Conservation (phyloP, 1,284 basidiomycete species). For the Xanthoconium separans region DNA sequence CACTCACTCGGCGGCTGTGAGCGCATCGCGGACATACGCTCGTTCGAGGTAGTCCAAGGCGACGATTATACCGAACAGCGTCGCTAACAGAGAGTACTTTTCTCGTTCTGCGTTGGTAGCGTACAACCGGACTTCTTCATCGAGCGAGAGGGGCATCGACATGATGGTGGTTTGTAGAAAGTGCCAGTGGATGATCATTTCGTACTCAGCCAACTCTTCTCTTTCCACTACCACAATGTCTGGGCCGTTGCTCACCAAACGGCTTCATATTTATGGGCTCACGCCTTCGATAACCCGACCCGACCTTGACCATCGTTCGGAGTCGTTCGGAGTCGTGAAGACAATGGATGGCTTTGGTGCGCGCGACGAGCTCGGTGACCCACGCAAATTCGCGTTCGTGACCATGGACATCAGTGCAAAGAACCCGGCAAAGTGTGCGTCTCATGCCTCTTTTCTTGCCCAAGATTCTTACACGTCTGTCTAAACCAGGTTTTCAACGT, state of each 20-base stretch:
- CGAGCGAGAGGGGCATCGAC: constrained; percentile 52
- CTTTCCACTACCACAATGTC: constrained; percentile 14
- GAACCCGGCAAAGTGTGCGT: constrained; percentile 64
- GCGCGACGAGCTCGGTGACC: constrained; percentile 61
- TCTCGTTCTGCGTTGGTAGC: constrained; percentile 89
- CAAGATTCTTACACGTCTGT: constrained; percentile 4
- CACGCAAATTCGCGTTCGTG: constrained; percentile 70
- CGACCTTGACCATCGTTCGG: constrained; percentile 59
- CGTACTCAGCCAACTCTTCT: constrained; percentile 10
- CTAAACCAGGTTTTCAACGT: constrained; percentile 62
- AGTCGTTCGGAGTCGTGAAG: constrained; percentile 65
- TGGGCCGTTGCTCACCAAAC: constrained; percentile 44
- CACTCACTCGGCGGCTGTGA: constrained; percentile 85
- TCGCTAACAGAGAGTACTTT: constrained; percentile 85
- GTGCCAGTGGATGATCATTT: neutral
- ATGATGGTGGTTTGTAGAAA: constrained; percentile 19
- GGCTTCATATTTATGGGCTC: constrained; percentile 72
- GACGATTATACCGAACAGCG: constrained; percentile 90
- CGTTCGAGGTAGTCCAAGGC: constrained; percentile 93
- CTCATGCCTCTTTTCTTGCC: neutral
- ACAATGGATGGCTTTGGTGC: constrained; percentile 68
- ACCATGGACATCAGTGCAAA: constrained; percentile 63
- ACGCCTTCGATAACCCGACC: constrained; percentile 58
- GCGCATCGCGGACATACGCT: constrained; percentile 92
- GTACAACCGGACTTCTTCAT: constrained; percentile 92